Base-by-base conservation (phyloP, 2,329 filamentous ascomycete species). In the Alternaria arbusti region DNA sequence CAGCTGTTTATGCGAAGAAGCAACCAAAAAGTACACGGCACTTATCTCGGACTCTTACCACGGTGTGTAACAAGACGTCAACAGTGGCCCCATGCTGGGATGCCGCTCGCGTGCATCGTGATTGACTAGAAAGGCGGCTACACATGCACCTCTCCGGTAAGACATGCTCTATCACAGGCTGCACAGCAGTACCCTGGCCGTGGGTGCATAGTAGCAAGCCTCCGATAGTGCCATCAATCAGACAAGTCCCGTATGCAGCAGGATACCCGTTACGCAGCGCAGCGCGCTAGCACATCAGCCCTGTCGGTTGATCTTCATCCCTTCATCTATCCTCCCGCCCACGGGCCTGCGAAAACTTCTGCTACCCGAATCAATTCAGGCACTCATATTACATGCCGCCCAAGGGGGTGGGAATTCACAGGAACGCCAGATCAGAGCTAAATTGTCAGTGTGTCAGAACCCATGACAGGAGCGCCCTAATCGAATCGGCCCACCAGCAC, bases 401-500 rank as follows among this genome's bases (percentile, higher is more conserved):
- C 45, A 59, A 54, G 13, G 44, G 50, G 45, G 23, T 25, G 28
- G 47, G 44, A 36, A 40, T 30, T 44, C 30, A 50, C 57, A 54
- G 57, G 54, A 52, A 49, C 57, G 40, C 57, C 57, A 52, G 26
- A 44, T 17, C 32, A 28, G 26, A 52, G n/a, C 30, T 49, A 56
- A 57, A 58, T 65, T 40, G 54, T 63, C 51, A 59, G 68, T 71
- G 66, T 67, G 60, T 59, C 40, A 46, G 49, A 36, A 59, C 50
- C 47, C 68, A 55, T 67, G 65, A 56, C 57, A 61, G 30, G 43
- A 30, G n/a, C 23, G 60, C 50, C 71, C 62, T 61, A 43, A 56
- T 47, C n/a, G 49, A 54, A 43, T 58, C 59, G 52, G 52, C 54
- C 30, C 59, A 58, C 59, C 52, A 68, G 64, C 75, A 76, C 74